phyloP scores from a whole-genome alignment of 805 yeast genomes.

The Candida yuanshanica region DNA sequence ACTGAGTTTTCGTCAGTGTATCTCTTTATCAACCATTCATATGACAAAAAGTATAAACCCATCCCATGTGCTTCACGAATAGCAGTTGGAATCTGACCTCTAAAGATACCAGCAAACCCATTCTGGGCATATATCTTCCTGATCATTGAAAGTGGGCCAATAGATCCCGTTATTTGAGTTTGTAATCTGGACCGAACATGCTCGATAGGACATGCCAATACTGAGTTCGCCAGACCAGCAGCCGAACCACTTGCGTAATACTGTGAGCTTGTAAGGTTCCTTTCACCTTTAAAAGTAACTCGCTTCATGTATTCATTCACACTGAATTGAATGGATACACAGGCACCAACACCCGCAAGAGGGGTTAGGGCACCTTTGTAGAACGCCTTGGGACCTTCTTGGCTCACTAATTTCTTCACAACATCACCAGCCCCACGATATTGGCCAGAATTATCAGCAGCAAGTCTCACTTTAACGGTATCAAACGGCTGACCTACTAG shows the following conservation, averaged over 20 bases:
- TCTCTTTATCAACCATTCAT: slow-evolving; percentile 76
- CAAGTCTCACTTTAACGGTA: slow-evolving; percentile 88
- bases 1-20: slow-evolving; percentile 46
- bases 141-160: slow-evolving; percentile 72
- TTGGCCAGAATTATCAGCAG: slow-evolving; percentile 75
- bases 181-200: slow-evolving; percentile 92
- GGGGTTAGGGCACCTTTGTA: slow-evolving; percentile 95
- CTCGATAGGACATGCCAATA: slow-evolving; percentile 90
- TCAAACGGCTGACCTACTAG: slow-evolving; percentile 95
- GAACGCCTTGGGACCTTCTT: slow-evolving; percentile 83
- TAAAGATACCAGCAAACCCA: slow-evolving; percentile 62
- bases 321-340: slow-evolving; percentile 94
- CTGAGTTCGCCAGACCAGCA: slow-evolving; percentile 90
- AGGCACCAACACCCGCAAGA: slow-evolving; percentile 92
- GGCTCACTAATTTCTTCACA: slow-evolving; percentile 57
- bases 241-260: slow-evolving; percentile 80
- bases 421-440: slow-evolving; percentile 75
- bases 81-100: slow-evolving; percentile 80
- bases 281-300: slow-evolving; percentile 39
- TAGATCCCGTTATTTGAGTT: slow-evolving; percentile 65
- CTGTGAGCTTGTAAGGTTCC: slow-evolving; percentile 50
- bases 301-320: slow-evolving; percentile 94
- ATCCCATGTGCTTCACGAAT: slow-evolving; percentile 82
- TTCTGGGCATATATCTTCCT: slow-evolving; percentile 46
- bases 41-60: slow-evolving; percentile 84